Base-by-base conservation (phyloP, 2,329 filamentous ascomycete species). In the Stagonosporopsis chrysanthemi region DNA sequence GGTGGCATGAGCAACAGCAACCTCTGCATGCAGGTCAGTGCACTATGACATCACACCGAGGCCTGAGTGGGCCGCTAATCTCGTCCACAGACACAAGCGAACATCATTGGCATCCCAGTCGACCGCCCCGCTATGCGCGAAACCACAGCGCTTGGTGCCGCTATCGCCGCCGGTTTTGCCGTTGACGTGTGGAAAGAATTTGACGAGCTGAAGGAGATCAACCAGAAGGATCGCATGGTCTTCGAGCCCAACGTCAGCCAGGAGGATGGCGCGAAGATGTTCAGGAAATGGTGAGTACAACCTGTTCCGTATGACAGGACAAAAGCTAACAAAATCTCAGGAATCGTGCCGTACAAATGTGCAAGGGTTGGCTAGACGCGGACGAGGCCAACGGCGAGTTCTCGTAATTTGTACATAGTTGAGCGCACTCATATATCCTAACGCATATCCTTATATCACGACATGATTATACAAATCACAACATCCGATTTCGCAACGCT, bases 1-100 rank as follows among this genome's bases (percentile, higher is more conserved):
- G 92, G 92, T 55, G 92, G 92, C 56, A 91, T 97, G 83, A 92
- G 89, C 68, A 94, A 91, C 77, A 94, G 90, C 11, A 89, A 93
- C 72, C 83, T 96, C 53, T 92, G 89, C 78, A 97, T 97, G 92
- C 92, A 90, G 70, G 75, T 77, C 67, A 67, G 74, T 72, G 19
- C 46, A 48, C 9, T 17, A 51, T 41, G 22, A 47, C 33, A 36
- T 42, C 49, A 48, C 17, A 47, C 45, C 26, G 38, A 54, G 53
- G 33, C 57, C 24, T 39, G 39, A 51, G 42, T 43, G 47, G 29
- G 38, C 56, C 55, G 48, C 63, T 68, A 47, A 72, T 56, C 52
- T 33, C n/a, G 31, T 35, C 26, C 44, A 58, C 56, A 77, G 83
- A 92, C 90, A 5, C 92, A 97, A 83, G 89, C 92, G 61, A 89